Base-by-base conservation (phyloP, 768 basidiomycete species). In the Termitomyces bulborhizus region DNA sequence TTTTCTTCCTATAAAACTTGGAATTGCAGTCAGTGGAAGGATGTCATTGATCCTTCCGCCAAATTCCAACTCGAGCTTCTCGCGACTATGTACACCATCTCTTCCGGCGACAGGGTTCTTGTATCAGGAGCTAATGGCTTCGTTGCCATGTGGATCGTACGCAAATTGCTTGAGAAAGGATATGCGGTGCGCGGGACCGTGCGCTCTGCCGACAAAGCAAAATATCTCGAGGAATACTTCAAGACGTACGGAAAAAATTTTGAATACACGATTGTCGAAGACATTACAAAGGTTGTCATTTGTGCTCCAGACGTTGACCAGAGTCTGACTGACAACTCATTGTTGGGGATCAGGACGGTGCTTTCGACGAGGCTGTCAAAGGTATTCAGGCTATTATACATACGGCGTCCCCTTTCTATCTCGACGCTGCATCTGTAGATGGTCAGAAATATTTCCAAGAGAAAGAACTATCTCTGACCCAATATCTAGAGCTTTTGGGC, bases 361-460 rank as follows among this genome's bases (percentile, higher is more conserved):
- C 83, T 0, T 91, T 88, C 56, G 85, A 89, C 63, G 79, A 86
- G 45, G 85, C 82, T 3, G 83, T 88, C 58, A 79, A 82, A 63
- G 86, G 76, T 5, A 79, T 88, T 7, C 80, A 86, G 50, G 88
- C 76, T 1, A 76, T 90, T 46, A 73, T 68, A 43, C 86, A 88
- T 63, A 76, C 77, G 4, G 83, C 85, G 0, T 85, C 84, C 0
- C 84, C 85, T 4, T 76, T 81, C 63, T 73, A 78, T 53, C 55
- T 73, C 44, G 68, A 73, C 6, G 74, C 70, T 1, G 68, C 69
- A n/a, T 71, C 78, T 24, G 76, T 77, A 5, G 49, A 63, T 26
- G 64, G 62, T 65, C 40, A 12, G 50, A 43, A 51, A 18, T 7
- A 12, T 11, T 2, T 29, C 3, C 18, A 6, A 31, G 7, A 42